Conservation (phyloP, 202 grass and related monocot species). For the Sporobolus alterniflorus region DNA sequence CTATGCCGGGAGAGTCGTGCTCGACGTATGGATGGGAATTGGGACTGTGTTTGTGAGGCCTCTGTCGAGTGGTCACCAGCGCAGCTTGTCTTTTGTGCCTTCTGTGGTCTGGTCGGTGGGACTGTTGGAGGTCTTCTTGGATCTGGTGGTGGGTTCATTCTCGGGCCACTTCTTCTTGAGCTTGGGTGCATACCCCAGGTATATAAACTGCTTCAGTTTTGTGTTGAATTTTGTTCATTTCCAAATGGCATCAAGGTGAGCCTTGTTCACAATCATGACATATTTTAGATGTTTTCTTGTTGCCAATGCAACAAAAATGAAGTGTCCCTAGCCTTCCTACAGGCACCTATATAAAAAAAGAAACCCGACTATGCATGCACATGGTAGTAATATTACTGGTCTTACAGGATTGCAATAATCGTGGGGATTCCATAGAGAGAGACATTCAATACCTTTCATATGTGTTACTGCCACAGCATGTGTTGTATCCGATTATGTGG, state of each 20-base stretch:
- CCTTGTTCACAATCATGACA: not conserved
- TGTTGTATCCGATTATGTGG: not conserved
- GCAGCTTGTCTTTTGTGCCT: constrained; percentile 89
- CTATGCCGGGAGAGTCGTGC: constrained; percentile 72
- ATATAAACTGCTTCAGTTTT: constrained; percentile 3
- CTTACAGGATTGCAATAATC: not conserved
- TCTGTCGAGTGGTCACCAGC: constrained; percentile 75
- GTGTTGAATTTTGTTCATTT: constrained; percentile 6
- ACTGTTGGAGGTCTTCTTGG: constrained; percentile 94
- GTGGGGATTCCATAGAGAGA: not conserved
- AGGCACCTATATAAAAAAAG: not conserved
- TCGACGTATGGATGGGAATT: constrained; percentile 68
- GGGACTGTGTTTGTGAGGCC: constrained; percentile 87
- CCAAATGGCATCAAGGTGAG: not conserved
- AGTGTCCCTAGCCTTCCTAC: not conserved
- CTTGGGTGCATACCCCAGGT: constrained; percentile 98
- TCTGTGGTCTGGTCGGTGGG: constrained; percentile 85
- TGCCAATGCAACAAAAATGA: not conserved
- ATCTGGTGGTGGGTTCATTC: constrained; percentile 95
- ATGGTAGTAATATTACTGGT: not conserved
- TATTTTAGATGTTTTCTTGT: not conserved
- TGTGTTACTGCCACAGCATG: not conserved
- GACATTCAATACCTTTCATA: not conserved
- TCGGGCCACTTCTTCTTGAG: constrained; percentile 98
- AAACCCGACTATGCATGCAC: not conserved